Evolutionary conservation across 2,329 filamentous ascomycete genomes (phyloP).

Genomic region (Gremmenia infestans): DNA sequence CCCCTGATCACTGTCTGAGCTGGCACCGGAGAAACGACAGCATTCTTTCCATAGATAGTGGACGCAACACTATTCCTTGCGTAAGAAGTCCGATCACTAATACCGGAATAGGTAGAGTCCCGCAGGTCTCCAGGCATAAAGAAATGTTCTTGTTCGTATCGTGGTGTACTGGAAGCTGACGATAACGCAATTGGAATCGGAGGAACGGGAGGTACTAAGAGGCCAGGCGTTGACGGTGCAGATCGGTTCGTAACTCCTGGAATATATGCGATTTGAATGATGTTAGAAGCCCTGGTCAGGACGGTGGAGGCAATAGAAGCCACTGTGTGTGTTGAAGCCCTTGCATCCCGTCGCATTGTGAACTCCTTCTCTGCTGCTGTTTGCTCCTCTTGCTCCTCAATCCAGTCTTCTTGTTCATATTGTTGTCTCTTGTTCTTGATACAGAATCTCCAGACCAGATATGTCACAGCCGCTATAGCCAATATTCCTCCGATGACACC

Average conservation of each 20-base stretch:
- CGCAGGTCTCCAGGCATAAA: constrained; percentile 88
- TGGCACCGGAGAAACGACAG: constrained; percentile 70
- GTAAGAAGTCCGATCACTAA: constrained; percentile 58
- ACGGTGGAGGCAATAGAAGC: constrained; percentile 93
- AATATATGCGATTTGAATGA: constrained; percentile 99
- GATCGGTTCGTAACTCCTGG: constrained; percentile 93
- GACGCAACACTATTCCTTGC: constrained; percentile 77
- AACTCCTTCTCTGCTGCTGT: constrained; percentile 49
- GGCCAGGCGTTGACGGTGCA: constrained; percentile 71
- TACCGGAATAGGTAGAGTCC: constrained; percentile 83
- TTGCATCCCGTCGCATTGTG: constrained; percentile 50
- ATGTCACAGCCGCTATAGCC: constrained; percentile 69
- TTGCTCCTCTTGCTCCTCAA: constrained; percentile 45
- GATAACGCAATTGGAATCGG: constrained; percentile 73
- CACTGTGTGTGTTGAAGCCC: constrained; percentile 79
- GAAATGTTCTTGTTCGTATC: constrained; percentile 77
- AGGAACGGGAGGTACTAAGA: constrained; percentile 86
- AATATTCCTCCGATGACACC: constrained; percentile 82
- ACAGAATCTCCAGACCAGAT: constrained; percentile 82
- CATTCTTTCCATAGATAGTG: constrained; percentile 90
- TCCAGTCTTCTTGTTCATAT: constrained; percentile 55
- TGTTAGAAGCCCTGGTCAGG: constrained; percentile 91
- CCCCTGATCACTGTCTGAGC: constrained; percentile 83
- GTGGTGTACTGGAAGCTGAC: constrained; percentile 48
- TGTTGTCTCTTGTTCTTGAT: constrained; percentile 73